Evolutionary conservation across 2,329 filamentous ascomycete genomes (phyloP), one percentile per base, ranked within the genome.

Genomic region (Keithomyces neogunnii): DNA sequence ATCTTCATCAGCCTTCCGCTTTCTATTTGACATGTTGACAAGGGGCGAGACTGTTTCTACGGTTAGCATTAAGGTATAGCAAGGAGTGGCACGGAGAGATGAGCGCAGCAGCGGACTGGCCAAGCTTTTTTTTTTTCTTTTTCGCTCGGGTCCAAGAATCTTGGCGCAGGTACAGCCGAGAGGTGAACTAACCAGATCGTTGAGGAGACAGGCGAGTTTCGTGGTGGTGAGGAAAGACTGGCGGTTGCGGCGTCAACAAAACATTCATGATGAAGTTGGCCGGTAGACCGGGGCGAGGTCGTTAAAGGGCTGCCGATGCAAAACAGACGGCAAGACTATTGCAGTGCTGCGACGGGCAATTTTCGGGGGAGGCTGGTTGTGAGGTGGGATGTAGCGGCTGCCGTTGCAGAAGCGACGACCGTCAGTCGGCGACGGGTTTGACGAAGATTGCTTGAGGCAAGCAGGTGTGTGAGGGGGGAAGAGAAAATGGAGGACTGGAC

Each of bases 1-100:
- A 65, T 91, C 87, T 48, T 85, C 82, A 52, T 85, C 82, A 63
- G 89, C 90, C 77, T 97, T 97, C 70, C 93, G 85, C 77, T 97
- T 97, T 59, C 79, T 75, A 60, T 69, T 73, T 19, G 68, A 59
- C 76, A 82, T 81, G 65, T 66, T 76, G 54, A 78, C 64, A 59
- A 78, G 75, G 7, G 79, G 75, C 56, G 67, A 64, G 46, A 66
- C 68, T 69, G 47, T 53, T 40, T 45, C 19, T 26, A 11, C 5
- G 8, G 48, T 49, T 28, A 49, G 48, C 48, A 6, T 8, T 13
- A 28, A 38, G n/a, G 38, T 19, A 40, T 13, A 26, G 26, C 19
- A 40, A 26, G 4, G 38, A 19, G 8, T 35, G 33, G 33, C 10
- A 35, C 33, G 10, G n/a, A 40, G 9, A 26, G 38, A 5, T 26